phyloP scores from a whole-genome alignment of 2,329 filamentous ascomycete species.

The Claviceps africana region DNA sequence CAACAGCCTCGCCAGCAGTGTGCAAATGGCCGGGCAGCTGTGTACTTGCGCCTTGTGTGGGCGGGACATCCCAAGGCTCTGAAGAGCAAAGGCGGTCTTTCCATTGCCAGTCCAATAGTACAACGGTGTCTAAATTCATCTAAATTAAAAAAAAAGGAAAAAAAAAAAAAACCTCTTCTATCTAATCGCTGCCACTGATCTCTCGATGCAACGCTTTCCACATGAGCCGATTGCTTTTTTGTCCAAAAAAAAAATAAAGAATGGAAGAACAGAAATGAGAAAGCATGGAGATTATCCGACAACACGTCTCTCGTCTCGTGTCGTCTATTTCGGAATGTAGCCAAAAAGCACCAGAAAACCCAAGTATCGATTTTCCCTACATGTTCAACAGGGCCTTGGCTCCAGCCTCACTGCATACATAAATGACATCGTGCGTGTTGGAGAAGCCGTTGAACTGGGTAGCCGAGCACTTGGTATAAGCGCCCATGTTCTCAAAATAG shows the following conservation, averaged over 20 bases:
- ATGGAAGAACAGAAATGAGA: background rate
- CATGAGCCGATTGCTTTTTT: background rate
- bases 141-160: too few species aligned
- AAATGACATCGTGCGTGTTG: conserved; percentile 82
- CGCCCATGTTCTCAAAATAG: conserved; percentile 97
- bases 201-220: background rate
- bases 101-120: background rate
- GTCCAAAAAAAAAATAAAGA: background rate
- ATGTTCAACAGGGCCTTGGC: conserved; percentile 54
- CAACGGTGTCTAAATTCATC: background rate
- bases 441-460: conserved; percentile 97
- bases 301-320: background rate
- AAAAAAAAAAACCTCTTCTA: background rate
- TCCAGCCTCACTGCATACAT: conserved; percentile 86
- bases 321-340: too few species aligned
- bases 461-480: conserved; percentile 95
- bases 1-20: background rate
- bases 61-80: too few species aligned
- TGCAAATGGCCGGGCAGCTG: background rate
- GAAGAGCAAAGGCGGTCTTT: background rate
- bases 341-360: background rate
- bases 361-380: background rate
- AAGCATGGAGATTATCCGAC: too few species aligned
- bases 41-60: background rate
- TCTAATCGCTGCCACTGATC: background rate